These are phyloP conservation scores for Carex cristatella DNA, from an alignment of 176 grass and related monocot species.

Conservation along the genomic window DNA sequence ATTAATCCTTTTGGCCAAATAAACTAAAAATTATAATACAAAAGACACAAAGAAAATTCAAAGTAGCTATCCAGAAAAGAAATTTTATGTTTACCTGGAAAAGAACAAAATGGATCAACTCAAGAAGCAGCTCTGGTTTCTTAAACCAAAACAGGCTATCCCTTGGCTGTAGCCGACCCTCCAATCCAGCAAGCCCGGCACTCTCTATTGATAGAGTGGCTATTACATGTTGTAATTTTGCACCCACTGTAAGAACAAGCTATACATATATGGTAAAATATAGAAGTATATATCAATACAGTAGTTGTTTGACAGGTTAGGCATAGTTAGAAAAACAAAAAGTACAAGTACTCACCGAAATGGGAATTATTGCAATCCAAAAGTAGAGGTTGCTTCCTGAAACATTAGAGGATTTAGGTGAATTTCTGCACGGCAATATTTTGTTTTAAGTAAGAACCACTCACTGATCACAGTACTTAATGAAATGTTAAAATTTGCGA, in stretches of 20 bases:
- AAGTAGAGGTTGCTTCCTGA: slow-evolving; percentile 95
- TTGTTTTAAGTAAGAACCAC: background rate
- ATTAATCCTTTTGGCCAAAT: slow-evolving; percentile 17
- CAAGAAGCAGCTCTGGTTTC: slow-evolving; percentile 83
- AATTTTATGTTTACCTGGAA: slow-evolving; percentile 50
- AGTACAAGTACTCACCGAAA: slow-evolving; percentile 44
- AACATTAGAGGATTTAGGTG: slow-evolving; percentile 24
- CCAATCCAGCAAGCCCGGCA: slow-evolving; percentile 57
- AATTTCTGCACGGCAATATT: background rate
- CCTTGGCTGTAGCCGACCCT: slow-evolving; percentile 57
- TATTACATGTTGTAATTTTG: slow-evolving; percentile 93
- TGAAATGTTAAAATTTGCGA: slow-evolving; percentile 6
- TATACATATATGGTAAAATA: slow-evolving; percentile 30
- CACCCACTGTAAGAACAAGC: slow-evolving; percentile 93
- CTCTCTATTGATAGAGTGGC: slow-evolving; percentile 80
- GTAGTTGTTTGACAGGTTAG: background rate
- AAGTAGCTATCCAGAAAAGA: slow-evolving; percentile 8
- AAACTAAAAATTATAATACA: background rate
- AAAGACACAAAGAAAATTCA: slow-evolving; percentile 7
- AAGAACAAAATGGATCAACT: slow-evolving; percentile 93
- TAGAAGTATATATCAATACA: background rate
- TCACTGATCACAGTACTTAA: background rate
- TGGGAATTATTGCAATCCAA: slow-evolving; percentile 97
- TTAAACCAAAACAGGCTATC: slow-evolving; percentile 99
- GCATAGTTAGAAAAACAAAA: background rate